Base-by-base conservation (phyloP, 164 flowering plant species). In the Saururus chinensis region DNA sequence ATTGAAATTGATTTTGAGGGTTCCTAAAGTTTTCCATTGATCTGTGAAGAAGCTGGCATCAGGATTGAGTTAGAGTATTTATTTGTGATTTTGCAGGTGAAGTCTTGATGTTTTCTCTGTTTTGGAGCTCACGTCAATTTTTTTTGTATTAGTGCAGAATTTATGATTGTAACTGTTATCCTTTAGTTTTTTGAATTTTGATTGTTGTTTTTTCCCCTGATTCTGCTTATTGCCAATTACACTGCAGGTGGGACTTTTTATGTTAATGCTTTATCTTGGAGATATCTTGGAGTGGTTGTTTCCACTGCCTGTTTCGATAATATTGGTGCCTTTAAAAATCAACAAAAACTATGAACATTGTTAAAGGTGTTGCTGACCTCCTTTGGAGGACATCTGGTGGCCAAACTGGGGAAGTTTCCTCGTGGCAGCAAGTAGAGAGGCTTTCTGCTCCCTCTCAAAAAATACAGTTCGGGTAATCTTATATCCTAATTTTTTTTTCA, bases 301-400 rank as follows among this genome's bases (percentile, higher is more conserved):
- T 45, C 4, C 17, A 45, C 49, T 45, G 14, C 49, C 49, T 12
- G 60, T 61, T 40, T 40, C 69, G 68, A 69, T 74, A 61, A 64
- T 45, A 0, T 12, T 45, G 14, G 14, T 45, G 14, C 49, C 14
- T 45, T 56, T 22, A 24, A 64, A 53, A 60, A 51, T 64, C 53
- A 37, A 56, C 67, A 57, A 53, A 67, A 72, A 79, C 76, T 64
- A 92, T 92, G 98, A 87, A 92, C 73, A 89, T 89, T 22, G 96
- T 89, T 12, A 92, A 86, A 73, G 98, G 98, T 25, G 96, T 92
- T 53, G 96, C 98, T 17, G 95, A 85, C 76, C 92, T 92, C 56
- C 76, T 92, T n/a, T 81, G 96, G 64, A 83, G 92, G 76, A 70
- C 91, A n/a, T 84, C 98, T 48, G 42, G 82, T 67, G 82, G 81